These are phyloP conservation scores for Cystofilobasidium bisporidii DNA, from an alignment of 768 basidiomycete species.

Conservation along the genomic window DNA sequence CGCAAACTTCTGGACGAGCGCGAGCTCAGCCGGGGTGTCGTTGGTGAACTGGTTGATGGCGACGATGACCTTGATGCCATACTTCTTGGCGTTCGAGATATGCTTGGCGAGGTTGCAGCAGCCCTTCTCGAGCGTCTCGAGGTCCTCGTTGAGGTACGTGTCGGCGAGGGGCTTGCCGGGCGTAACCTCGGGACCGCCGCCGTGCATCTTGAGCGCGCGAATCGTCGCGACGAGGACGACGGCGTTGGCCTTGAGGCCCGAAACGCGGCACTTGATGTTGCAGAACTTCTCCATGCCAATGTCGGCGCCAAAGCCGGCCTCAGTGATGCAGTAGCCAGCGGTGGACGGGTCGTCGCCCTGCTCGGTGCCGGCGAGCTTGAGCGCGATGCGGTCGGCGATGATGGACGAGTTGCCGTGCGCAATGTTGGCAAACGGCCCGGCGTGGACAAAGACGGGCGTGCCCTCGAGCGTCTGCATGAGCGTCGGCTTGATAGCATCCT, in stretches of 20 bases:
- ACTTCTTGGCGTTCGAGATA: constrained; percentile 89
- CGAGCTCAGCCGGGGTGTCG: constrained; percentile 81
- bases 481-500: constrained; percentile 98
- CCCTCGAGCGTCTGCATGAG: constrained; percentile 98
- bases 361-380: constrained; percentile 93
- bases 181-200: constrained; percentile 90
- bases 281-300: constrained; percentile 83
- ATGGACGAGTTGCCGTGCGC: constrained; percentile 97
- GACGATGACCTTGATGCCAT: constrained; percentile 90
- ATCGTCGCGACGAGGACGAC: constrained; percentile 94
- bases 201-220: constrained; percentile 98
- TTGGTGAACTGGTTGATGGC: constrained; percentile 89
- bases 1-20: constrained; percentile 68
- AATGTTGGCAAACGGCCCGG: constrained; percentile 98
- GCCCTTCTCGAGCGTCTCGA: constrained; percentile 78
- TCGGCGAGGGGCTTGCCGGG: constrained; percentile 89
- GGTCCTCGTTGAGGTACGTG: constrained; percentile 87
- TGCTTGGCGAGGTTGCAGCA: constrained; percentile 88
- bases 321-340: constrained; percentile 90
- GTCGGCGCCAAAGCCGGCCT: constrained; percentile 97
- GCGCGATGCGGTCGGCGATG: constrained; percentile 88
- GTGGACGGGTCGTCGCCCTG: constrained; percentile 71
- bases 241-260: constrained; percentile 85
- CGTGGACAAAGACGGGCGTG: constrained; percentile 97
- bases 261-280: constrained; percentile 96